Conservation (phyloP, 495 filamentous ascomycete species). For the Neurospora sp. region DNA sequence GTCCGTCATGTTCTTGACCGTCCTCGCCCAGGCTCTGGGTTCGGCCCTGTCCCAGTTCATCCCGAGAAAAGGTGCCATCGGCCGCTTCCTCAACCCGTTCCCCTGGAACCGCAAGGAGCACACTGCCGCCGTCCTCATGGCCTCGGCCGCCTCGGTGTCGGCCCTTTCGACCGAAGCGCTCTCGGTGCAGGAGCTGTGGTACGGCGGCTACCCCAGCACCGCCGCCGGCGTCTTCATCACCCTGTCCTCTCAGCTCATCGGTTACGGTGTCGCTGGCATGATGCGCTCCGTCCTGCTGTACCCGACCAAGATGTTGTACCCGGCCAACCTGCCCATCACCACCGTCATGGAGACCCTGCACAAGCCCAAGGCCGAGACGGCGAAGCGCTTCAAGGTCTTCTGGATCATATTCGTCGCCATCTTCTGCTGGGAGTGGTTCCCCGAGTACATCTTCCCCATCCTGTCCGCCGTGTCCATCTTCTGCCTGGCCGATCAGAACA, state of each 20-base stretch:
- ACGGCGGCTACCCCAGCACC: slow-evolving; percentile 26
- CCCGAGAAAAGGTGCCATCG: slow-evolving; percentile 12
- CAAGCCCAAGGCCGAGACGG: slow-evolving; percentile 25
- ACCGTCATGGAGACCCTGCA: slow-evolving; percentile 35
- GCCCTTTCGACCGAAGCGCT: slow-evolving; percentile 25
- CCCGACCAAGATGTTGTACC: slow-evolving; percentile 41
- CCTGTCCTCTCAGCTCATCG: slow-evolving; percentile 38
- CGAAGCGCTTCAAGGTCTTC: slow-evolving; percentile 30
- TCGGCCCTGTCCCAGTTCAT: neutral
- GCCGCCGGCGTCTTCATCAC: slow-evolving; percentile 30
- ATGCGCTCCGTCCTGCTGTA: slow-evolving; percentile 44
- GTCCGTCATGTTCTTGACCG: slow-evolving; percentile 34
- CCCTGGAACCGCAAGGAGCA: slow-evolving; percentile 38
- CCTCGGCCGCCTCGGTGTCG: slow-evolving; percentile 29
- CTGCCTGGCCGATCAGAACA: slow-evolving; percentile 43
- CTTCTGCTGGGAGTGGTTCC: slow-evolving; percentile 44
- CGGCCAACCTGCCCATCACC: slow-evolving; percentile 28
- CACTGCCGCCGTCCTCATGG: slow-evolving; percentile 32
- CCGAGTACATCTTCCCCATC: slow-evolving; percentile 42
- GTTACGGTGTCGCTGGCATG: slow-evolving; percentile 45
- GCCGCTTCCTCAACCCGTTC: slow-evolving; percentile 27
- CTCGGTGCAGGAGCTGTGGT: slow-evolving; percentile 36
- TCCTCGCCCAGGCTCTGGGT: slow-evolving; percentile 14
- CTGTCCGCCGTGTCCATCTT: slow-evolving; percentile 46
- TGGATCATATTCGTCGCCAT: slow-evolving; percentile 29